Percentiles rank a stretch among this genome's conserved stretches.
phyloP scores from a whole-genome alignment of 108 stramenopile genomes.

The Cyclostephanos invisitatus region DNA sequence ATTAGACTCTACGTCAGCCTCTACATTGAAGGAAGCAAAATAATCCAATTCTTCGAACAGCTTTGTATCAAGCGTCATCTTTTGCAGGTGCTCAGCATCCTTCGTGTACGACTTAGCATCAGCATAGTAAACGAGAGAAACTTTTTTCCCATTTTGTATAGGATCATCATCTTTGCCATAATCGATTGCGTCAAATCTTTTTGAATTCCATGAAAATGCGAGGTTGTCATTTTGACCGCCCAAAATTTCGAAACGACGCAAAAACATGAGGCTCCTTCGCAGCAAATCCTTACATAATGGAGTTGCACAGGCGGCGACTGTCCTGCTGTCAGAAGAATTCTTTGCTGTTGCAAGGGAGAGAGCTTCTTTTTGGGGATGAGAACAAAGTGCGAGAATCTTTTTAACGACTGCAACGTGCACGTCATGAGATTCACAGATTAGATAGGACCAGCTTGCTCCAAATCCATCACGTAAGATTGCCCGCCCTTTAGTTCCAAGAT shows the following conservation, averaged over 20 bases:
- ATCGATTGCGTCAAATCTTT: conserved; percentile 75
- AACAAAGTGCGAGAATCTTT: conserved; percentile 71
- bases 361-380: conserved; percentile 69
- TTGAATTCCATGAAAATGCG: conserved; percentile 33
- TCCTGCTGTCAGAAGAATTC: conserved; percentile 20
- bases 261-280: conserved; percentile 60
- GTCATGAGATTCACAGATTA: conserved; percentile 83
- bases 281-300: conserved; percentile 61
- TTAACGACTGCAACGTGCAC: conserved; percentile 63
- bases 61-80: conserved; percentile 31
- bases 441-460: conserved; percentile 85
- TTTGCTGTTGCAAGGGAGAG: conserved; percentile 57
- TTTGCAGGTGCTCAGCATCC: conserved; percentile 42
- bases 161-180: conserved; percentile 47
- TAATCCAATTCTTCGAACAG: conserved; percentile 63
- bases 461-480: conserved; percentile 49
- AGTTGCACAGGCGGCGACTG: conserved; percentile 66
- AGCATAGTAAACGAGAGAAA: conserved; percentile 67
- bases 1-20: conserved; percentile 20
- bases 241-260: conserved; percentile 76
- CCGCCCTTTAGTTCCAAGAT: conserved; percentile 58
- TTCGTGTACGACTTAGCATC: conserved; percentile 35
- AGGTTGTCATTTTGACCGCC: conserved; percentile 33
- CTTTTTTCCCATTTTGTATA: conserved; percentile 50
- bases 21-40: conserved; percentile 40